Percentiles rank a stretch among this genome's conserved stretches.
phyloP scores from a whole-genome alignment of 352 stramenopile species.

The Globisporangium viniferum region DNA sequence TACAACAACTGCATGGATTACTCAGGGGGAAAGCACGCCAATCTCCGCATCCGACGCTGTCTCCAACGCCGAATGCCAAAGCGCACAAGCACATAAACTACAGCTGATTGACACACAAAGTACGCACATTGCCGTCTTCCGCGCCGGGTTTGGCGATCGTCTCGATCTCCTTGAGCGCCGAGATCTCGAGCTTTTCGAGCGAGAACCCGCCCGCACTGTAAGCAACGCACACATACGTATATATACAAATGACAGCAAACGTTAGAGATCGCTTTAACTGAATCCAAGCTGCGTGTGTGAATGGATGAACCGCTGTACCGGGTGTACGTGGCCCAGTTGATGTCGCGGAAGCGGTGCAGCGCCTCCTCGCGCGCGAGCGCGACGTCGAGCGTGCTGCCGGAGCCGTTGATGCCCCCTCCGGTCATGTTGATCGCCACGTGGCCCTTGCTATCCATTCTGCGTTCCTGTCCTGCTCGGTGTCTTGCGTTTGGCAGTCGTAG shows the following conservation, averaged over 20 bases:
- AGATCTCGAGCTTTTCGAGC: slow-evolving; percentile 84
- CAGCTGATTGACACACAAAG: not conserved
- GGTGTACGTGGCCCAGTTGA: slow-evolving; percentile 89
- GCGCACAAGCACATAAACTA: not conserved
- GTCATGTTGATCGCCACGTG: slow-evolving; percentile 73
- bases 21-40: slow-evolving; percentile 10
- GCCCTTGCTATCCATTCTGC: slow-evolving; percentile 51
- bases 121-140: slow-evolving; percentile 55
- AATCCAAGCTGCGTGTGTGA: not conserved
- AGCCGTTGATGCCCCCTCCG: slow-evolving; percentile 19
- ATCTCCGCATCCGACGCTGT: not conserved
- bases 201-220: slow-evolving; percentile 70
- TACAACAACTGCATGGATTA: slow-evolving; percentile 21
- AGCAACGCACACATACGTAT: not conserved
- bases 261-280: not conserved
- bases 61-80: not conserved
- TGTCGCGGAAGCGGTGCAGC: slow-evolving; percentile 84
- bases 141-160: slow-evolving; percentile 62
- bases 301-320: slow-evolving; percentile 33
- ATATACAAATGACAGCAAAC: not conserved
- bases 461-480: not conserved
- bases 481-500: no score
- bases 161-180: slow-evolving; percentile 81
- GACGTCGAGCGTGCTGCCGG: slow-evolving; percentile 57
- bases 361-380: slow-evolving; percentile 75